Percentiles rank a stretch among this genome's conserved stretches.
These are phyloP conservation scores for Exophiala dermatitidis DNA, from an alignment of 2,329 filamentous ascomycete species.

Conservation along the genomic window DNA sequence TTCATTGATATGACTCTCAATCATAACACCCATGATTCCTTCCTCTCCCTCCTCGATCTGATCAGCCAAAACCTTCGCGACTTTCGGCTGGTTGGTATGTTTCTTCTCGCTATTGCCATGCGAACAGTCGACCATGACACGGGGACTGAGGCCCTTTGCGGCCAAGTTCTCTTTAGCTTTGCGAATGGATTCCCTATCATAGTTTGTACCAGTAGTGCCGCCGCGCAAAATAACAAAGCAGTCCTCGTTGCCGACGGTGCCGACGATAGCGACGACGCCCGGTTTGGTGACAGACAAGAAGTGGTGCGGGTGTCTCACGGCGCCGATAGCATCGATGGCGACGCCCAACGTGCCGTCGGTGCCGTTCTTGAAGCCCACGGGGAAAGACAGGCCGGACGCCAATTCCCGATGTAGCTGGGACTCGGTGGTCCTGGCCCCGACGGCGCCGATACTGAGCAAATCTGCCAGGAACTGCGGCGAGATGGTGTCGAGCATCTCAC, in stretches of 20 bases:
- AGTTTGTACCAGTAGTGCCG: conserved; percentile 88
- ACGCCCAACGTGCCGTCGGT: conserved; percentile 88
- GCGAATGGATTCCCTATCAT: conserved; percentile 75
- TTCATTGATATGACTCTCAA: conserved; percentile 95
- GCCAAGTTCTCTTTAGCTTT: conserved; percentile 67
- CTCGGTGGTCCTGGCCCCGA: conserved; percentile 93
- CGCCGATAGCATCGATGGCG: conserved; percentile 91
- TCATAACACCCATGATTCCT: conserved; percentile 93
- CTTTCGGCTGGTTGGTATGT: conserved; percentile 94
- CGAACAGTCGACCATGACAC: conserved; percentile 98
- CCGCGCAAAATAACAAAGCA: conserved; percentile 95
- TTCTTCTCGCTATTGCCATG: conserved; percentile 98
- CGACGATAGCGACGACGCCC: conserved; percentile 82
- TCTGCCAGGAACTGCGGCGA: conserved; percentile 96
- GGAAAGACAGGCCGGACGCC: conserved; percentile 90
- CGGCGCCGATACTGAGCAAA: conserved; percentile 88
- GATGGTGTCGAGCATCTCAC: conserved; percentile 98
- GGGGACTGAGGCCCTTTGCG: conserved; percentile 76
- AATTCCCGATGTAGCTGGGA: conserved; percentile 94
- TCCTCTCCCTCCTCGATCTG: conserved; percentile 83
- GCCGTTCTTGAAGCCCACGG: conserved; percentile 98
- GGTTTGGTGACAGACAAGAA: conserved; percentile 99
- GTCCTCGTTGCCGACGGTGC: conserved; percentile 89
- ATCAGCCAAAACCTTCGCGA: conserved; percentile 71
- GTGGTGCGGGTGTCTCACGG: conserved; percentile 62